Conservation (phyloP, 2,329 filamentous ascomycete species). For the Chaetomium globosum region DNA sequence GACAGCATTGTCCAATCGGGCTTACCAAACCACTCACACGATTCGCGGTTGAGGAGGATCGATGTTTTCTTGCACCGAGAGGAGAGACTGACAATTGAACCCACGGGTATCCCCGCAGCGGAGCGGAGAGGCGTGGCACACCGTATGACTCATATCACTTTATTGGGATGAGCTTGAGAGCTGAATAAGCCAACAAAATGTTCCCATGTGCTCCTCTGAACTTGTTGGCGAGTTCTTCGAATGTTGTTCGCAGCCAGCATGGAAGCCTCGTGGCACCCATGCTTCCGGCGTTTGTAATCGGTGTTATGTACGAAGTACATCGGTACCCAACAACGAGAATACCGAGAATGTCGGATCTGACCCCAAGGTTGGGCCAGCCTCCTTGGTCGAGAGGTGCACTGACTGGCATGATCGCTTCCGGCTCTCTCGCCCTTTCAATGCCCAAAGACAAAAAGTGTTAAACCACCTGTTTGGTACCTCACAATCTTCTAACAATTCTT, state of each 20-base stretch:
- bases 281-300: neutral
- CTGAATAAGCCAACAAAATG: constrained; percentile 14
- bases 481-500: neutral
- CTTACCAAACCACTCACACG: neutral
- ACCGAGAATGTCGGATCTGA: neutral
- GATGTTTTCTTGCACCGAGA: neutral
- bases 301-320: neutral
- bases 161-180: neutral
- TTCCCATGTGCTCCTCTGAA: neutral
- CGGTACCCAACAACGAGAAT: neutral
- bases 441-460: neutral
- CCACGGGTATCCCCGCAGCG: neutral
- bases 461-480: no score
- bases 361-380: neutral
- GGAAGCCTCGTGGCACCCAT: neutral
- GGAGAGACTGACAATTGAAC: neutral
- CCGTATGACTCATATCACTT: constrained; percentile 18
- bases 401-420: neutral
- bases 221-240: neutral
- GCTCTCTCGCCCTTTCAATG: neutral
- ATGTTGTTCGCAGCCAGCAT: neutral
- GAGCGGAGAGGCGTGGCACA: neutral
- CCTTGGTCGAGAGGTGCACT: neutral
- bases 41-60: neutral
- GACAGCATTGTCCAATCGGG: neutral